Evolutionary conservation across 164 flowering plant species (phyloP).

Genomic region (Kalanchoe fedtschenkoi): DNA sequence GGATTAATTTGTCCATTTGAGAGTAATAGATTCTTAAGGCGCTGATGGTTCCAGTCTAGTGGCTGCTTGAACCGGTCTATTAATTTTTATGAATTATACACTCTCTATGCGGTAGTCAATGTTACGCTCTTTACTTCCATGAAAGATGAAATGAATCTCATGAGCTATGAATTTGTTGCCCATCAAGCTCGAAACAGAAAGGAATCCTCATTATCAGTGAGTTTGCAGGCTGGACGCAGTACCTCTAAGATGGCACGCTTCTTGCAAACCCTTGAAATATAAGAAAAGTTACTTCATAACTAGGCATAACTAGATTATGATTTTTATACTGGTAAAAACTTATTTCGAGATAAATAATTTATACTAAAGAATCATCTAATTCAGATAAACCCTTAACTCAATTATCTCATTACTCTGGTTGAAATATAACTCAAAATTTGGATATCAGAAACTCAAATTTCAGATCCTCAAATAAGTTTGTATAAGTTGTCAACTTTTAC

Average conservation of each 20-base stretch:
- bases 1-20: no score
- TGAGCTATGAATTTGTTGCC: conserved; percentile 96
- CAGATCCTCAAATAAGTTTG: no score
- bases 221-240: conserved; percentile 99
- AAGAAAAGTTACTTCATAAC: conserved; percentile 77
- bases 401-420: no score
- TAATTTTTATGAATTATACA: conserved; percentile 74
- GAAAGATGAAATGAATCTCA: conserved; percentile 98
- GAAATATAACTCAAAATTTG: no score
- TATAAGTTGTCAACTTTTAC: no score
- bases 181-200: conserved; percentile 84
- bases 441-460: no score
- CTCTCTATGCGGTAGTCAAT: conserved; percentile 66
- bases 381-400: no score
- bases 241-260: conserved; percentile 91
- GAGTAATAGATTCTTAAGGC: no score
- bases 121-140: conserved; percentile 41
- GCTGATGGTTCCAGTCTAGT: no score
- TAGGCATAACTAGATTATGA: conserved; percentile 48
- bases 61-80: conserved; percentile 93
- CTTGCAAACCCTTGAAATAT: conserved; percentile 96
- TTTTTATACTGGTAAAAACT: no score
- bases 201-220: conserved; percentile 97
- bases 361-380: no score
- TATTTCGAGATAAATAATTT: no score